Percentiles rank a stretch among this genome's conserved stretches.
Evolutionary conservation across 2,329 filamentous ascomycete species (phyloP).

Genomic region (Diaporthe sp.): DNA sequence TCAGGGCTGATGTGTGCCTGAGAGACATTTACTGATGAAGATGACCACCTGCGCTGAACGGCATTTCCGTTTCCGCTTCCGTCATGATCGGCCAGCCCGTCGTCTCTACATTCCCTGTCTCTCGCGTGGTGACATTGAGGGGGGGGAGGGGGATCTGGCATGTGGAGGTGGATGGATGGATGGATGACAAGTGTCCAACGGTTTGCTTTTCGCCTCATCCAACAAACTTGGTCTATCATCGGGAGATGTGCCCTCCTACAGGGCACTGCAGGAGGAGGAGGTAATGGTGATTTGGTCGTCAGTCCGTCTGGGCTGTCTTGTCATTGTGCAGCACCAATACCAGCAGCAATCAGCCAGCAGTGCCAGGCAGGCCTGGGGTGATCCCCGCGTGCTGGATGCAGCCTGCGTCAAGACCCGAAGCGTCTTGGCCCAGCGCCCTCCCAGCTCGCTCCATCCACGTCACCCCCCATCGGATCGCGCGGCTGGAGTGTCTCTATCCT

Average conservation of each 20-base stretch:
- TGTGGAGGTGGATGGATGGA: slow-evolving; percentile 6
- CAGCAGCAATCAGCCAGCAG: not conserved
- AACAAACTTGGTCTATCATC: slow-evolving; percentile 2
- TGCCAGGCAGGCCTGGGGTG: slow-evolving; percentile 7
- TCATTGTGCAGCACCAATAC: not conserved
- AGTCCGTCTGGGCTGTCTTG: not conserved
- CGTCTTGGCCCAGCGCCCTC: slow-evolving; percentile 9
- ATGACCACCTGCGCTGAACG: slow-evolving; percentile 20
- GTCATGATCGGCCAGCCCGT: slow-evolving; percentile 31
- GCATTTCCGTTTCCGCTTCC: slow-evolving; percentile 29
- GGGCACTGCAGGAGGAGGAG: not conserved
- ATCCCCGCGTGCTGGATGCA: slow-evolving; percentile 18
- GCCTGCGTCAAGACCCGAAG: slow-evolving; percentile 19
- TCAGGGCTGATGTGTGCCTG: not conserved
- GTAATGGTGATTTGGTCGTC: not conserved
- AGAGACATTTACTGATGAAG: not conserved
- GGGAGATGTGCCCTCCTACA: slow-evolving; percentile 11
- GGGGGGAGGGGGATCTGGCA: not conserved
- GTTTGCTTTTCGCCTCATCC: not conserved
- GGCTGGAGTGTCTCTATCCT: slow-evolving; percentile 29
- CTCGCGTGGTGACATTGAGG: slow-evolving; percentile 26
- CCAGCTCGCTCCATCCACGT: not conserved
- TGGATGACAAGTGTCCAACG: slow-evolving; percentile 6
- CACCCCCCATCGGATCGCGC: slow-evolving; percentile 14
- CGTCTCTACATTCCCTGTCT: slow-evolving; percentile 15